These are phyloP conservation scores for Myriosclerotinia curreyana DNA, from an alignment of 2,329 filamentous ascomycete species.

Conservation along the genomic window DNA sequence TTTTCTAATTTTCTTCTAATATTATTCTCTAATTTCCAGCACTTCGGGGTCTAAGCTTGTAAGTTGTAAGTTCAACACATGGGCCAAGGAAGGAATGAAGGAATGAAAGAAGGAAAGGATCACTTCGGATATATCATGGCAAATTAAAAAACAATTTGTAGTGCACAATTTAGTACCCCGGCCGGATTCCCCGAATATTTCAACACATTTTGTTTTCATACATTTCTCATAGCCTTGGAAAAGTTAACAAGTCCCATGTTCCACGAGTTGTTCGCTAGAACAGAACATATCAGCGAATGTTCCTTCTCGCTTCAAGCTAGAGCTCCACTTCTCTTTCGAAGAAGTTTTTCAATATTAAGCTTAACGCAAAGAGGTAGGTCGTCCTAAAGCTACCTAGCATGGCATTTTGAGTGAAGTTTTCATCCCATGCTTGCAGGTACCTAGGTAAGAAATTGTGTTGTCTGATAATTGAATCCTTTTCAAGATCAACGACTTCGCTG, in stretches of 20 bases:
- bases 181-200: constrained; percentile 14
- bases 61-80: constrained; percentile 11
- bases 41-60: constrained; percentile 17
- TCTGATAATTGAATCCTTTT: background rate
- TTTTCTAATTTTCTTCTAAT: background rate
- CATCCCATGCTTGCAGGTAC: constrained; percentile 2
- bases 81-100: constrained; percentile 13
- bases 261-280: constrained; percentile 5
- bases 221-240: constrained; percentile 13
- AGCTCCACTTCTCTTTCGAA: background rate
- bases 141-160: constrained; percentile 5
- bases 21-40: background rate
- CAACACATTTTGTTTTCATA: constrained; percentile 3
- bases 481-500: constrained; percentile 9
- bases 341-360: constrained; percentile 7
- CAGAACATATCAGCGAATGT: constrained; percentile 19
- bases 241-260: constrained; percentile 13
- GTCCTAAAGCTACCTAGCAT: background rate
- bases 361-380: constrained; percentile 18
- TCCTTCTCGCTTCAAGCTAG: constrained; percentile 7
- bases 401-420: constrained; percentile 3
- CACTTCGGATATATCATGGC: constrained; percentile 18
- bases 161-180: constrained; percentile 10
- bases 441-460: background rate
- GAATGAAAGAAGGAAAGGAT: constrained; percentile 9